A percentile compares a stretch with the other conserved stretches of the same genome.
Conservation (phyloP, 2,329 filamentous ascomycete genomes). For the Magnaporthales sp. region DNA sequence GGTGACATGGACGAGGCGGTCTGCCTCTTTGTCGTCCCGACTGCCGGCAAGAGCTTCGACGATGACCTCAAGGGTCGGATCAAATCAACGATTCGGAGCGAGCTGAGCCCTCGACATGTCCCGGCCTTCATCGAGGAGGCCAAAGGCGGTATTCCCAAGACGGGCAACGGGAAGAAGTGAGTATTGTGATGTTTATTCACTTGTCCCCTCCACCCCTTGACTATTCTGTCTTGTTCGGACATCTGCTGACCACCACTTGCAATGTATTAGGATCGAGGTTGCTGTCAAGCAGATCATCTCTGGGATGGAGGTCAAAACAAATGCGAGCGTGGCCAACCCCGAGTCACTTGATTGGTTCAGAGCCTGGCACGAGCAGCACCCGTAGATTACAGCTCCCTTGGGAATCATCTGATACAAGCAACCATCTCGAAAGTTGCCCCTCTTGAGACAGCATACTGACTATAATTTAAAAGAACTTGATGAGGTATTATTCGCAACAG, state of each 20-base stretch:
- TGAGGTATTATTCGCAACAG: too few relatives aligned
- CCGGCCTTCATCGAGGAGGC: conserved; percentile 76
- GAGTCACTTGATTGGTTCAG: conserved; percentile 84
- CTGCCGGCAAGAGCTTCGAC: conserved; percentile 42
- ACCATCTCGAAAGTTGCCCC: too few relatives aligned
- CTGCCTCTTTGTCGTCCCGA: conserved; percentile 79
- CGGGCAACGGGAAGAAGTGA: conserved; percentile 91
- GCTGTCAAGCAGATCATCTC: conserved; percentile 95
- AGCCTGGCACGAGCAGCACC: conserved; percentile 57
- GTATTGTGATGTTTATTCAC: conserved; percentile 22
- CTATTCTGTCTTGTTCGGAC: neutral
- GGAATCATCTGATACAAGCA: too few relatives aligned
- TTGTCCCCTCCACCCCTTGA: neutral
- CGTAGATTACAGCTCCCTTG: conserved; percentile 9
- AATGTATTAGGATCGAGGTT: conserved; percentile 64
- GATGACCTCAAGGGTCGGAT: conserved; percentile 54
- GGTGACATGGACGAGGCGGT: conserved; percentile 78
- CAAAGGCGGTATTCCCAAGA: conserved; percentile 75
- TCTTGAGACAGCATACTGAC: too few relatives aligned
- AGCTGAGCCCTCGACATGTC: conserved; percentile 84
- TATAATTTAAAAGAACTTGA: too few relatives aligned
- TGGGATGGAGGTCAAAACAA: conserved; percentile 77
- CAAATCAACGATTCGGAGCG: conserved; percentile 59
- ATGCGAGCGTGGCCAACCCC: conserved; percentile 87
- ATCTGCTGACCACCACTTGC: conserved; percentile 3